These are phyloP conservation scores for Heterobasidion occidentale DNA, from an alignment of 1,284 basidiomycete genomes.

Conservation along the genomic window DNA sequence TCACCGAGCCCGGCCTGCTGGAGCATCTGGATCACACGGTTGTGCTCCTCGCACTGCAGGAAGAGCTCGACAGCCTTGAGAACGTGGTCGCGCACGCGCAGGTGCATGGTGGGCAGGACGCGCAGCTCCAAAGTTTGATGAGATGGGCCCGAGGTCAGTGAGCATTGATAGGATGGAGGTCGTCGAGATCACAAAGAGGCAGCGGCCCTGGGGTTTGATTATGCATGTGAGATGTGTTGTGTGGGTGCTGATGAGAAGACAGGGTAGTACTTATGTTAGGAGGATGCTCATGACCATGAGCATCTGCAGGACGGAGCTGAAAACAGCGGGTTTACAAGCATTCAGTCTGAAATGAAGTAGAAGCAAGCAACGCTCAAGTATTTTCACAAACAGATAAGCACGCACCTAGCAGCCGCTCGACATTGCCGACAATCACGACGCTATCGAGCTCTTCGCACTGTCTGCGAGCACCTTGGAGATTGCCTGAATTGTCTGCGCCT, in stretches of 20 bases:
- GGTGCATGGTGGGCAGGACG: constrained; percentile 75
- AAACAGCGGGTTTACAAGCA: constrained; percentile 95
- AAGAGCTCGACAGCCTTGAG: constrained; percentile 85
- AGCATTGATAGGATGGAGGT: constrained; percentile 86
- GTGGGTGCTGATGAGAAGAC: not conserved
- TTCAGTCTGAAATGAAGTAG: constrained; percentile 65
- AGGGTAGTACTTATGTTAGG: constrained; percentile 62
- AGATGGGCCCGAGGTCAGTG: constrained; percentile 81
- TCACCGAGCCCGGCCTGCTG: constrained; percentile 62
- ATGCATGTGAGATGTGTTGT: not conserved
- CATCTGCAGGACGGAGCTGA: constrained; percentile 90
- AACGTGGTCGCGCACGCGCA: constrained; percentile 73
- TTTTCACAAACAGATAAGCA: not conserved
- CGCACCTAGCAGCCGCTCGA: constrained; percentile 84
- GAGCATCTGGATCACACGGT: constrained; percentile 60
- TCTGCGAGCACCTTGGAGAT: constrained; percentile 95
- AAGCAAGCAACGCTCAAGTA: constrained; percentile 1
- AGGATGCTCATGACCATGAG: constrained; percentile 88
- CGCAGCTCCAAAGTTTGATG: constrained; percentile 87
- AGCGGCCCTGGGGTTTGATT: constrained; percentile 60
- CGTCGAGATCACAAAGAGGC: constrained; percentile 89
- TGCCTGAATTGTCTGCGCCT: constrained; percentile 85
- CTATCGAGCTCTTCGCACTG: constrained; percentile 97
- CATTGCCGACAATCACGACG: constrained; percentile 93
- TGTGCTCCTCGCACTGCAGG: constrained; percentile 46